Evolutionary conservation across 1,139 yeast genomes (phyloP).

Genomic region (Nakaseomyces bracarensis): DNA sequence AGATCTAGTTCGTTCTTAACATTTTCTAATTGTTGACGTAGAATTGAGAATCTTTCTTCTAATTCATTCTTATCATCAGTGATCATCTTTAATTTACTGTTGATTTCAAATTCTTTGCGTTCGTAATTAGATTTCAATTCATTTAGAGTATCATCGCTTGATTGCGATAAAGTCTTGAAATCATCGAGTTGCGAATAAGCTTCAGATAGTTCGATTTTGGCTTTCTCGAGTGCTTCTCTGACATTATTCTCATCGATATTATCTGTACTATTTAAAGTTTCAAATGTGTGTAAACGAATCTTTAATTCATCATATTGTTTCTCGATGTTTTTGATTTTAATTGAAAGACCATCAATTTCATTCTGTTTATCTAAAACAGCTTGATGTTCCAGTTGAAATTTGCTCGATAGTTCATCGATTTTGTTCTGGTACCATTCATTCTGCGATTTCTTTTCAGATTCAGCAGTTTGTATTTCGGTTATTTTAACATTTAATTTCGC

Average conservation of each 20-base stretch:
- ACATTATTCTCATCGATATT: slow-evolving; percentile 27
- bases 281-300: slow-evolving; percentile 32
- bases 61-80: slow-evolving; percentile 34
- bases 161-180: slow-evolving; percentile 41
- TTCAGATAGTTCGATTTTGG: slow-evolving; percentile 41
- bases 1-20: slow-evolving; percentile 28
- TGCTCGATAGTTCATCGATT: slow-evolving; percentile 40
- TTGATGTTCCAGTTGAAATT: background rate
- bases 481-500: slow-evolving; percentile 43
- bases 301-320: slow-evolving; percentile 35
- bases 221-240: slow-evolving; percentile 36
- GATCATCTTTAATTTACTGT: slow-evolving; percentile 30
- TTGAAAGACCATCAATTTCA: slow-evolving; percentile 32
- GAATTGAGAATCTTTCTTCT: slow-evolving; percentile 32
- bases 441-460: slow-evolving; percentile 39
- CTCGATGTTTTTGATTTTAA: slow-evolving; percentile 30
- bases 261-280: slow-evolving; percentile 19
- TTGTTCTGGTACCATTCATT: slow-evolving; percentile 57
- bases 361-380: slow-evolving; percentile 15
- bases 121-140: slow-evolving; percentile 39
- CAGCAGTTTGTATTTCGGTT: slow-evolving; percentile 40
- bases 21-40: slow-evolving; percentile 34
- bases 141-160: slow-evolving; percentile 44
- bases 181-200: slow-evolving; percentile 43
- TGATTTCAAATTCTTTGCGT: slow-evolving; percentile 34